phyloP scores from a whole-genome alignment of 257 asterid genomes.

The Paulownia fortunei region DNA sequence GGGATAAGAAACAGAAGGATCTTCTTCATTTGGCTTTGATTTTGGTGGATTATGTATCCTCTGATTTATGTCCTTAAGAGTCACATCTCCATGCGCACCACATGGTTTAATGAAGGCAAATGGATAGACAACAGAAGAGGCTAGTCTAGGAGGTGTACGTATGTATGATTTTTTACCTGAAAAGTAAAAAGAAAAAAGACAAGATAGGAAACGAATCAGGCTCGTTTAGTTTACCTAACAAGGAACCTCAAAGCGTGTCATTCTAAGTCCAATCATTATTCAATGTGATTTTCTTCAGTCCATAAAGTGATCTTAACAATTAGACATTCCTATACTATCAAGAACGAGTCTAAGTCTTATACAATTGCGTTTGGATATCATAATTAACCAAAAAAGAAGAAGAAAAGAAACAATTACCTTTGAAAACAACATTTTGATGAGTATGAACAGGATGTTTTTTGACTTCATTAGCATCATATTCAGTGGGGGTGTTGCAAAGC shows the following conservation, averaged over 20 bases:
- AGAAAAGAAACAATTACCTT: conserved; percentile 48
- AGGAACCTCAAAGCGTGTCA: neutral
- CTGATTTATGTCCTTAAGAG: conserved; percentile 88
- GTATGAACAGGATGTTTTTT: conserved; percentile 55
- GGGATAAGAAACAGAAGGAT: conserved; percentile 52
- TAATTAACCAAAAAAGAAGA: neutral
- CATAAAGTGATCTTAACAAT: neutral
- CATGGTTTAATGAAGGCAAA: conserved; percentile 89
- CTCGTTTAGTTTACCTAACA: neutral
- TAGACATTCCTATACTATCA: neutral
- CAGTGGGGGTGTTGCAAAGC: conserved; percentile 49
- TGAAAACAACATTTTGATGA: conserved; percentile 62
- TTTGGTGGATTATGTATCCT: conserved; percentile 70
- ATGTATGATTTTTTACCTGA: conserved; percentile 81
- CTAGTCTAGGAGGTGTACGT: conserved; percentile 60
- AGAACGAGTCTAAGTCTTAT: neutral
- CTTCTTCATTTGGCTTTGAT: conserved; percentile 51
- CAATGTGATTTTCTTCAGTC: neutral
- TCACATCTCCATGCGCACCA: conserved; percentile 72
- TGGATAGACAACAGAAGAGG: conserved; percentile 73
- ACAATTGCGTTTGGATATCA: neutral
- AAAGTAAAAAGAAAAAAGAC: neutral
- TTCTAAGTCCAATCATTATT: neutral
- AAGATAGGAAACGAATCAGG: neutral
- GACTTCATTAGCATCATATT: conserved; percentile 44